Conservation (phyloP, 768 basidiomycete species). For the Amanita exitialis region DNA sequence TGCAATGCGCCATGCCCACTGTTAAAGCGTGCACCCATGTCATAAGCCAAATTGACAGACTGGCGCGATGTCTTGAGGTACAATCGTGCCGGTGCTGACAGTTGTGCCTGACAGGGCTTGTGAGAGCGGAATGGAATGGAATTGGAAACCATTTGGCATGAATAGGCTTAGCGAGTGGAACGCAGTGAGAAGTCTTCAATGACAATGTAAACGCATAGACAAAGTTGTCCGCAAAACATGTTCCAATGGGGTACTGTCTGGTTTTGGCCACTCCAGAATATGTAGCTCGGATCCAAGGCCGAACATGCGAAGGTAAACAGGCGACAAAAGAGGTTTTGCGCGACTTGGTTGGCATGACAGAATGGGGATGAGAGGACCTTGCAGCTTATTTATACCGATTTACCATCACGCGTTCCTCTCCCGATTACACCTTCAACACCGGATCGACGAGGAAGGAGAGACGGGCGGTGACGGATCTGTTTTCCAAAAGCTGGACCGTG, state of each 20-base stretch:
- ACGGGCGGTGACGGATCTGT: conserved; percentile 37
- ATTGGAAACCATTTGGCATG: conserved; percentile 23
- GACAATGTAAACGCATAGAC: no score
- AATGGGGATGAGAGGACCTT: conserved; percentile 41
- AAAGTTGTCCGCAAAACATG: conserved; percentile 40
- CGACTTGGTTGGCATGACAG: conserved; percentile 50
- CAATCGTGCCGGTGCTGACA: not conserved
- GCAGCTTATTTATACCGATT: no score
- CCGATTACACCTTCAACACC: no score
- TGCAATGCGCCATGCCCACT: conserved; percentile 10
- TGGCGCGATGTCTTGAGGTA: conserved; percentile 22
- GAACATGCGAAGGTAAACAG: not conserved
- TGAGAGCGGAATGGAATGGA: not conserved
- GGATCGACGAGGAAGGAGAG: conserved; percentile 22
- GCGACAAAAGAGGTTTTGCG: conserved; percentile 34
- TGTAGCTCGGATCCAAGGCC: conserved; percentile 29
- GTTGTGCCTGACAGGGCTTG: not conserved
- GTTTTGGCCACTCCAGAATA: conserved; percentile 36
- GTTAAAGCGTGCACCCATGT: conserved; percentile 29
- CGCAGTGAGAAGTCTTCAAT: conserved; percentile 52
- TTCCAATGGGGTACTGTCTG: conserved; percentile 50
- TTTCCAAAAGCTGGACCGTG: conserved; percentile 18
- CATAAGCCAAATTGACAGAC: conserved; percentile 35
- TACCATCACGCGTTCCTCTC: no score
- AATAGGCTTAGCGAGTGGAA: conserved; percentile 51